Base-by-base conservation (phyloP, 2,329 filamentous ascomycete genomes). In the Dactylonectria estremocensis region DNA sequence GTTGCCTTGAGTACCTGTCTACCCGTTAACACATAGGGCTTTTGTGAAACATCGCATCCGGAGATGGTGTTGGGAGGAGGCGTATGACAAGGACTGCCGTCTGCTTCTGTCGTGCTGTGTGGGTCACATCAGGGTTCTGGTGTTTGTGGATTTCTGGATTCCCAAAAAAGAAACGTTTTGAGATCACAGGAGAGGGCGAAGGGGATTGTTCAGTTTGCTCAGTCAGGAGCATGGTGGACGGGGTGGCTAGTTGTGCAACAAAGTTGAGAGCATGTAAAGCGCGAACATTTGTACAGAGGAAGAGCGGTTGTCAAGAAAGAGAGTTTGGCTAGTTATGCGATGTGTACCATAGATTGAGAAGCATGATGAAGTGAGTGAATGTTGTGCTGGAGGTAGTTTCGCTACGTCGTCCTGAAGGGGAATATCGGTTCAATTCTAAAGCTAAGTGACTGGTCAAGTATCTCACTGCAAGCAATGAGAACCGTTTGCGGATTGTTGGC, bases 201-300 rank as follows among this genome's bases (percentile, higher is more conserved):
- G 40, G 45, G 8, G 11, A 28, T 20, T 28, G 24, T 28, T 5
- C 24, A 48, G 43, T 24, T 50, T 66, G 35, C 13, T 46, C 56
- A 52, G 69, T 69, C 63, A 70, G 64, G 63, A 50, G 45, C 66
- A 67, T 28, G 24, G 24, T 28, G 24, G 67, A 62, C 49, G 53
- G 69, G 55, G 58, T 52, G 37, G 63, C 55, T 66, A 37, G 59
- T 57, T 55, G 50, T 43, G 67, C 54, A 63, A 68, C 56, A 49
- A 57, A 54, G 33, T 45, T 37, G 55, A 64, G 57, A 56, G 35
- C 55, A 69, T 72, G 62, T 69, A 72, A 64, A 48, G 64, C 72
- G 59, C 59, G 45, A 60, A 63, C 56, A 61, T 68, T 56, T 74
- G 70, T 67, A 66, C 69, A 62, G 61, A 63, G 71, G 64, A 68